Conservation (phyloP, 2,329 filamentous ascomycete genomes). For the Coleophoma eucalyptorum region DNA sequence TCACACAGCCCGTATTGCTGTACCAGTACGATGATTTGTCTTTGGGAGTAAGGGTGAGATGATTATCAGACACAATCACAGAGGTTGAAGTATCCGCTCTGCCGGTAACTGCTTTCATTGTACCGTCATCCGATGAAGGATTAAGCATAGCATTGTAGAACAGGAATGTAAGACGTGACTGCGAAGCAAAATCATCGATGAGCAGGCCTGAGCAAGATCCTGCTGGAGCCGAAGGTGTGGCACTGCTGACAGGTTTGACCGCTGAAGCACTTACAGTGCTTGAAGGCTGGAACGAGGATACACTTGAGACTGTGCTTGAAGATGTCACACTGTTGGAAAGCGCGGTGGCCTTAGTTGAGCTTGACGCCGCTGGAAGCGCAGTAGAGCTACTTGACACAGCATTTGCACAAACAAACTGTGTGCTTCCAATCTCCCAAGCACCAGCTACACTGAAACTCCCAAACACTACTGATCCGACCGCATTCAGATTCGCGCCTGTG, state of each 20-base stretch:
- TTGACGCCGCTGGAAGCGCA: neutral
- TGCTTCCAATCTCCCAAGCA: slow-evolving; percentile 44
- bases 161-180: slow-evolving; percentile 57
- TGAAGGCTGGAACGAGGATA: neutral
- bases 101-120: slow-evolving; percentile 34
- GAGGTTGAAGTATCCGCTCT: slow-evolving; percentile 31
- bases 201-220: slow-evolving; percentile 37
- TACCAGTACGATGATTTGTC: slow-evolving; percentile 52
- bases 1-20: slow-evolving; percentile 50
- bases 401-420: slow-evolving; percentile 39
- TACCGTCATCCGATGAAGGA: slow-evolving; percentile 52
- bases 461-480: slow-evolving; percentile 41
- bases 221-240: slow-evolving; percentile 3
- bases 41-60: slow-evolving; percentile 46
- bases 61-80: slow-evolving; percentile 47
- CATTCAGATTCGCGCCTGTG: slow-evolving; percentile 43
- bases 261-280: neutral
- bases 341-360: neutral
- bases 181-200: slow-evolving; percentile 58
- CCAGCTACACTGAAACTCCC: slow-evolving; percentile 30
- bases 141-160: slow-evolving; percentile 55
- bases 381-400: slow-evolving; percentile 1
- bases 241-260: neutral
- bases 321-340: neutral
- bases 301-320: neutral